phyloP scores from a whole-genome alignment of 192 early-diverging fungal species.

The Linnemannia zychae region DNA sequence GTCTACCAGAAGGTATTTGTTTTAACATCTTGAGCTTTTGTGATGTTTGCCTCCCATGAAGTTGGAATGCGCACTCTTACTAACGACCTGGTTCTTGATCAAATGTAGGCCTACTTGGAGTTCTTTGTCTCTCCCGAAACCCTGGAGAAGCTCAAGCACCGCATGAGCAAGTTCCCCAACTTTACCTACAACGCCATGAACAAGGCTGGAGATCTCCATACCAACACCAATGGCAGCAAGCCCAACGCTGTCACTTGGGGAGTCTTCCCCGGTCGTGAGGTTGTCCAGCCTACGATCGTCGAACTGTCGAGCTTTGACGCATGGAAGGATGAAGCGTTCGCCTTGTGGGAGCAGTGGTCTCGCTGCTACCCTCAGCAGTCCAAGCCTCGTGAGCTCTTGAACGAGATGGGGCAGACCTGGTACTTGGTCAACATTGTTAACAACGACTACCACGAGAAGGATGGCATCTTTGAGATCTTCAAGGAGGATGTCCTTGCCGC shows the following conservation, averaged over 20 bases:
- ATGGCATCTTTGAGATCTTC: constrained; percentile 79
- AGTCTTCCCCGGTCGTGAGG: constrained; percentile 97
- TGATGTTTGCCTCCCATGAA: neutral
- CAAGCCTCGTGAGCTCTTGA: constrained; percentile 61
- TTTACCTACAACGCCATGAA: constrained; percentile 94
- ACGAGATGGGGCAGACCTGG: constrained; percentile 77
- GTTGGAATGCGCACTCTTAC: neutral
- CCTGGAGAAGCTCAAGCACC: constrained; percentile 73
- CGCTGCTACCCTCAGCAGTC: constrained; percentile 70
- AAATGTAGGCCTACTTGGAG: constrained; percentile 83
- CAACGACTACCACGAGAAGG: constrained; percentile 87
- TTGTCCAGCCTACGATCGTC: constrained; percentile 96
- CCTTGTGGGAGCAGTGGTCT: constrained; percentile 93
- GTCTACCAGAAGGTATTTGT: constrained; percentile 87
- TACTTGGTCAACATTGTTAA: constrained; percentile 95
- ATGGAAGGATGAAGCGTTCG: constrained; percentile 98
- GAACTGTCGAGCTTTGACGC: constrained; percentile 90
- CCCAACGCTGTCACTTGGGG: constrained; percentile 99
- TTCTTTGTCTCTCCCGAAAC: constrained; percentile 88
- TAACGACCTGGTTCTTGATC: neutral
- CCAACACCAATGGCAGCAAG: constrained; percentile 84
- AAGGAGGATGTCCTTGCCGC: constrained; percentile 36
- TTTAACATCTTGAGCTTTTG: neutral
- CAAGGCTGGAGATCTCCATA: constrained; percentile 86
- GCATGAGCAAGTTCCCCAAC: constrained; percentile 68